These are phyloP conservation scores for Aspergillus cavernicola DNA, from an alignment of 495 filamentous ascomycete species.

Conservation along the genomic window DNA sequence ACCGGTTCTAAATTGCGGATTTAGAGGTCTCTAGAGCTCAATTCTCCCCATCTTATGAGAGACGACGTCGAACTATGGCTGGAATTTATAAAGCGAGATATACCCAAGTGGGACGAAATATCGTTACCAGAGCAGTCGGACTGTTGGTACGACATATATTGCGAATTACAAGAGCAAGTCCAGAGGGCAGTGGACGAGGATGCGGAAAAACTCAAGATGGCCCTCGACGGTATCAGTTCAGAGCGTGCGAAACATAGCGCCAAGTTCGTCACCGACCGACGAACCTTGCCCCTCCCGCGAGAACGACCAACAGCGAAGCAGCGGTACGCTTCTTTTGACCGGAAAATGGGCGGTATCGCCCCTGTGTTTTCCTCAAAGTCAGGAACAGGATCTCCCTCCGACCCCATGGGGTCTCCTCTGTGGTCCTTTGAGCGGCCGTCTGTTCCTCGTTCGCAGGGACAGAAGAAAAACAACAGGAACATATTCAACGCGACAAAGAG, in stretches of 20 bases:
- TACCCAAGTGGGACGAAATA: conserved; percentile 56
- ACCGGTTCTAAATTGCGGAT: neutral
- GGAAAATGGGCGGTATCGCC: conserved; percentile 24
- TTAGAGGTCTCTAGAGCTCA: conserved; percentile 56
- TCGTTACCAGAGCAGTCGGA: conserved; percentile 52
- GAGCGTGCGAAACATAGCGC: conserved; percentile 45
- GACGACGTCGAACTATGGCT: conserved; percentile 63
- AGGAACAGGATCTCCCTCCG: neutral
- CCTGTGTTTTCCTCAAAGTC: conserved; percentile 15
- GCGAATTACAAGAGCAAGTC: conserved; percentile 40
- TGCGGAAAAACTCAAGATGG: conserved; percentile 44
- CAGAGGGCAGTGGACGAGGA: conserved; percentile 47
- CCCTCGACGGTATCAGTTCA: conserved; percentile 47
- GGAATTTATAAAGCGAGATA: conserved; percentile 64
- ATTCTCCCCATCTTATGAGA: conserved; percentile 61
- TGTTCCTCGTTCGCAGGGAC: conserved; percentile 16
- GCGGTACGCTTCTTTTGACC: conserved; percentile 25
- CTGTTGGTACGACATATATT: conserved; percentile 65
- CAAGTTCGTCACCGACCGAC: conserved; percentile 39
- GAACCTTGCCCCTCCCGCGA: conserved; percentile 22
- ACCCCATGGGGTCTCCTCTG: conserved; percentile 12
- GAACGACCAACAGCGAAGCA: conserved; percentile 25
- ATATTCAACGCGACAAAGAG: conserved; percentile 37
- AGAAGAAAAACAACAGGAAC: conserved; percentile 32
- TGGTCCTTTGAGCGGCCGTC: conserved; percentile 19